phyloP scores from a whole-genome alignment of 441 rosid genomes.

The Eugenia klotzschiana region DNA sequence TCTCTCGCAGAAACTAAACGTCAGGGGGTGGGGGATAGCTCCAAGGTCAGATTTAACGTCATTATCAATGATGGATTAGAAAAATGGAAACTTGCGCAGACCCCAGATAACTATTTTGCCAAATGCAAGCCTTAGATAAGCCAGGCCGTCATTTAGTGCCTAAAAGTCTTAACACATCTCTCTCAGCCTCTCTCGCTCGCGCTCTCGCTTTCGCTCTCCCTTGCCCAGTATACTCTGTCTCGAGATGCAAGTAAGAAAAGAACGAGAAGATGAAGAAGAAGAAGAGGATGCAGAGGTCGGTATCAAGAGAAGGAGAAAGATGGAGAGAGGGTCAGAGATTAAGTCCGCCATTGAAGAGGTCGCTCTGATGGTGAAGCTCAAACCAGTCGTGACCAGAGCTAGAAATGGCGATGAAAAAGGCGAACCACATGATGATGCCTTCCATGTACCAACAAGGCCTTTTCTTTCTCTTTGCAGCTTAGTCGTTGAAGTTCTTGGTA shows the following conservation, averaged over 20 bases:
- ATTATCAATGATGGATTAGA: background rate
- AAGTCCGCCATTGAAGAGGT: conserved; percentile 74
- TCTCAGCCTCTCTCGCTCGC: background rate
- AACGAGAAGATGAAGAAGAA: background rate
- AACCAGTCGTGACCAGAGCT: background rate
- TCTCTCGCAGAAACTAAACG: background rate
- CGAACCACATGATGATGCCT: conserved; percentile 13
- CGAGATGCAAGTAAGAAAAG: background rate
- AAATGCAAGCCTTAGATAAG: background rate
- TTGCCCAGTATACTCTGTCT: background rate
- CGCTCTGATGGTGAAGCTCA: conserved; percentile 12
- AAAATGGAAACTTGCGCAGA: background rate
- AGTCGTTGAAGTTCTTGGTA: conserved; percentile 82
- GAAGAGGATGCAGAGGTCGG: background rate
- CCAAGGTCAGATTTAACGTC: background rate
- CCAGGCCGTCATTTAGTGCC: background rate
- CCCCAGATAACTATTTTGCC: background rate
- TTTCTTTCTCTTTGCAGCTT: conserved; percentile 51
- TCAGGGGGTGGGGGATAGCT: background rate
- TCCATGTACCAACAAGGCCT: conserved; percentile 41
- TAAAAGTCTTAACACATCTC: background rate
- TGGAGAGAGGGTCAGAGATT: conserved; percentile 57
- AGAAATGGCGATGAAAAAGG: conserved; percentile 6
- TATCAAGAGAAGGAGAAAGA: conserved; percentile 71
- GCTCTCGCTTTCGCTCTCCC: background rate